Evolutionary conservation across 345 rosid genomes (phyloP), one percentile per base, ranked within the genome.

Genomic region (Adansonia digitata): DNA sequence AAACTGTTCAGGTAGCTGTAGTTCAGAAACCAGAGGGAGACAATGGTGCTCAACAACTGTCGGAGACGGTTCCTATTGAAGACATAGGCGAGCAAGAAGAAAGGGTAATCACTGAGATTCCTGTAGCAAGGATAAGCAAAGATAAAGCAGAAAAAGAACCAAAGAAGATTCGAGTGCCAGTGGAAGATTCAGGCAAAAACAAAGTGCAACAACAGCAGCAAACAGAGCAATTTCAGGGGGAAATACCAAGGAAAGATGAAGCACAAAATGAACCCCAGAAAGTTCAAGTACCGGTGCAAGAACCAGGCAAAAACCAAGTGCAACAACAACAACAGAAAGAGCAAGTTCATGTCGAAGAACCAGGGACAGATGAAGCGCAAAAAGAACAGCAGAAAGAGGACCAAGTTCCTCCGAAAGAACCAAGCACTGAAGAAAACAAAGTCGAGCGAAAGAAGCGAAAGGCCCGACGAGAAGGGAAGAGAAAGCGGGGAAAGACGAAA

Each of bases 401-500:
- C n/a, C 59, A 26, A 56, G 3, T 56, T 11, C 22, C 55, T 49
- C 2, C 20, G 8, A 18, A 18, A 18, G 61, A 56, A 26, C 34
- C 60, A 8, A 20, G 27, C 60, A 55, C 2, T 22, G 14, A 22
- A 7, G 24, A 2, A 37, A 72, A 64, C 71, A 45, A 59, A 69
- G 70, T 69, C 2, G 45, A 57, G 6, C 69, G 73, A 40, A 69
- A 59, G 31, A 66, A 70, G 6, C 18, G 0, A 43, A 11, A 43
- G 46, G 12, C 46, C 46, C n/a, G n/a, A n/a, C 20, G 5, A 46
- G 26, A 56, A 17, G 34, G 63, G 59, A 68, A 56, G 81, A 71
- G 82, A 60, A 80, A 60, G 31, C 74, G 75, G 24, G 67, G 52
- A 26, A 57, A 7, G 34, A 68, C 57, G 17, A 80, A 51, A 8